Evolutionary conservation across 148 eudicot species (phyloP).

Genomic region (Rhododendron mucronatum): DNA sequence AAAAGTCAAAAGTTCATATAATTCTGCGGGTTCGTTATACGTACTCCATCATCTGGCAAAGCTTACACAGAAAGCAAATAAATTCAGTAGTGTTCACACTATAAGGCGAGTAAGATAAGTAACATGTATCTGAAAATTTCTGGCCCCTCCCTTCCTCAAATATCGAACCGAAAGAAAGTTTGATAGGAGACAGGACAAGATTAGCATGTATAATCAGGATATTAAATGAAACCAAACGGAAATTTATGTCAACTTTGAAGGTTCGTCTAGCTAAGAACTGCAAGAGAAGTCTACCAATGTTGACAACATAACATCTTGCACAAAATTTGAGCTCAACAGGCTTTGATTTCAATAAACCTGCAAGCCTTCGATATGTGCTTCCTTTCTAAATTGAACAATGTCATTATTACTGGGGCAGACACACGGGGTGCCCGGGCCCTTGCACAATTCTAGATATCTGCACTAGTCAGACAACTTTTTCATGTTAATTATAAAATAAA

Average conservation of each 20-base stretch:
- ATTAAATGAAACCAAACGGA: too few relatives aligned
- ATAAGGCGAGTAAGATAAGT: too few relatives aligned
- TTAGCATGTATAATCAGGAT: not conserved
- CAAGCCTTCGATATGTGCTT: not conserved
- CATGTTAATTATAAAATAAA: too few relatives aligned
- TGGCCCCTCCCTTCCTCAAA: not conserved
- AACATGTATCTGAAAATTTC: too few relatives aligned
- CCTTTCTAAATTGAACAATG: not conserved
- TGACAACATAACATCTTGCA: not conserved
- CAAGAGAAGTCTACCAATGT: not conserved
- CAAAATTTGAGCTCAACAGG: constrained; percentile 7
- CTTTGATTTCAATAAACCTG: not conserved
- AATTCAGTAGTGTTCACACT: too few relatives aligned
- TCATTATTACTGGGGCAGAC: not conserved
- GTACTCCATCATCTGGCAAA: too few relatives aligned
- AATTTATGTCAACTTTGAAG: not conserved
- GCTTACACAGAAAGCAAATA: too few relatives aligned
- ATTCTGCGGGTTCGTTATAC: too few relatives aligned
- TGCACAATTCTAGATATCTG: too few relatives aligned
- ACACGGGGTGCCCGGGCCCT: too few relatives aligned
- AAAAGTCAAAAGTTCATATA: too few relatives aligned
- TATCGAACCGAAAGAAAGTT: not conserved
- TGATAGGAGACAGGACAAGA: not conserved
- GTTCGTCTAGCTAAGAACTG: not conserved
- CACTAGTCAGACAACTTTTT: too few relatives aligned